Evolutionary conservation across 2,329 filamentous ascomycete species (phyloP), one percentile per base, ranked within the genome.

Genomic region (Davidsoniella virescens): DNA sequence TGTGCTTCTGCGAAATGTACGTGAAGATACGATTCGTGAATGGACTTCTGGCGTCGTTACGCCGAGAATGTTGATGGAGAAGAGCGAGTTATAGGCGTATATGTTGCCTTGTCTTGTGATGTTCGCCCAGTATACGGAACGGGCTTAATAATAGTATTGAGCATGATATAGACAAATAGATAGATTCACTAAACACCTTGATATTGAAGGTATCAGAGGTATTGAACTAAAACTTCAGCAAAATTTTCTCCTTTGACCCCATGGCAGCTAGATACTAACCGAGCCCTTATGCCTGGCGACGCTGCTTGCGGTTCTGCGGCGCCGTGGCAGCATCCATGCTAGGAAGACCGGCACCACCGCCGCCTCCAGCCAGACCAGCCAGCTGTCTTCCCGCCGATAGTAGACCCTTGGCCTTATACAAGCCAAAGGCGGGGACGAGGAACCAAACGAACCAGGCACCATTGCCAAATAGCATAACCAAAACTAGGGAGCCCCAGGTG

Each of bases 401-500:
- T 54, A 78, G 65, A 26, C 72, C 67, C 50, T 66, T 71, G 37
- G 68, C 75, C 57, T 77, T 70, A 61, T 73, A 75, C 37, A 64
- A 60, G 8, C 72, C 74, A 56, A 74, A 78, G 37, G 70, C 72
- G 5, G 75, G 75, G 3, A 78, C 68, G 18, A 71, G 60, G 14
- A 65, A 59, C 72, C 73, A 78, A 9, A 77, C 57, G 17, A 75
- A 61, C 74, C 73, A 78, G 12, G 68, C 84, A 68, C 82, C 82
- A 63, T 95, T 87, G 3, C 92, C 92, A 44, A 90, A 75, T 25
- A 94, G 55, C 14, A 82, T 73, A 12, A 82, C 87, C n/a, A 82
- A 64, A 7, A 81, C 65, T 39, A 86, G 69, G 49, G 80, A 84
- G 9, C 77, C 80, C 81, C 88, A 95, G 0, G 87, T 95, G 68